Conservation (phyloP, 129 eudicot genomes). For the Saposhnikovia divaricata region DNA sequence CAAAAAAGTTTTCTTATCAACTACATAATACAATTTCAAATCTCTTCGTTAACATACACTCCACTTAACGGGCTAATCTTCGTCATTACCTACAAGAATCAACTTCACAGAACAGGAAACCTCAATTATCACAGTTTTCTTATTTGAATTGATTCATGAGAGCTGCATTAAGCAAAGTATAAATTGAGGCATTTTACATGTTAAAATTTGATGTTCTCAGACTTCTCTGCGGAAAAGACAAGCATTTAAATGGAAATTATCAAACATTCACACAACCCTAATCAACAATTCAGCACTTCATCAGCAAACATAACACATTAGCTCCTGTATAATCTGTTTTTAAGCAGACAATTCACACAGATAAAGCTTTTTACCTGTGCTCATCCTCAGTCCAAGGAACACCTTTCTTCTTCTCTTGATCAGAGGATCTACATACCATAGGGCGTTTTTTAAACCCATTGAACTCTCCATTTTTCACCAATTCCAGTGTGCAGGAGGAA, state of each 20-base stretch:
- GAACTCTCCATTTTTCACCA: slow-evolving; percentile 26
- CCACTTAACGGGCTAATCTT: too few relatives aligned
- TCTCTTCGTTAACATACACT: too few relatives aligned
- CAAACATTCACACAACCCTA: not conserved
- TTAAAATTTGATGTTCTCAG: not conserved
- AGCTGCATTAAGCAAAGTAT: not conserved
- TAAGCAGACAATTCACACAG: not conserved
- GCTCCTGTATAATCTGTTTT: not conserved
- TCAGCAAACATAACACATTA: not conserved
- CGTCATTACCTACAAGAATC: too few relatives aligned
- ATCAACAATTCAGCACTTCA: not conserved
- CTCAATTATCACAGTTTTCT: too few relatives aligned
- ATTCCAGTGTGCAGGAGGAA: slow-evolving; percentile 54
- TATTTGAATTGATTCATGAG: not conserved
- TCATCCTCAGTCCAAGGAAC: slow-evolving; percentile 74
- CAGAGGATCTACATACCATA: slow-evolving; percentile 20
- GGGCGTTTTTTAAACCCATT: slow-evolving; percentile 31
- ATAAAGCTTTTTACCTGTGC: slow-evolving; percentile 34
- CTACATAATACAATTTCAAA: not conserved
- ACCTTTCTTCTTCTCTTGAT: slow-evolving; percentile 59
- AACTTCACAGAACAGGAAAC: too few relatives aligned
- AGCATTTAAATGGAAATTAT: not conserved
- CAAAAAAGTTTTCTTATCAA: not conserved
- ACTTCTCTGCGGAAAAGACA: too few relatives aligned
- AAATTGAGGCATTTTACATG: not conserved